Evolutionary conservation across 106 monocot species (phyloP).

Genomic region (Vanilla planifolia): DNA sequence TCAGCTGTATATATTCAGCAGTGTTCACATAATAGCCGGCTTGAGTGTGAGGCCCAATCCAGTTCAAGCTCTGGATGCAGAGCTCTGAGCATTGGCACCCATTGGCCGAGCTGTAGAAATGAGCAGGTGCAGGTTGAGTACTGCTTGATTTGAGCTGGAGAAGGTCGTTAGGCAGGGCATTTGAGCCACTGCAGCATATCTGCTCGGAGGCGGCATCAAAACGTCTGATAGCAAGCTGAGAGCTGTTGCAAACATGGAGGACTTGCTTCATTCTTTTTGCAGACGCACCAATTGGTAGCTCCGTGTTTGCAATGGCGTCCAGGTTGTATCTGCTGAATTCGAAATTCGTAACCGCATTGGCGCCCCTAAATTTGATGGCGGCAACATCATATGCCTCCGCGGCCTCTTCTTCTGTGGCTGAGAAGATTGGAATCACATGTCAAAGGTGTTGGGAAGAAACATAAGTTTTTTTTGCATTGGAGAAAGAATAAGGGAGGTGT

Average conservation of each 20-base stretch:
- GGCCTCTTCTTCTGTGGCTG: slow-evolving; percentile 52
- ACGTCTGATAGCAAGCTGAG: not conserved
- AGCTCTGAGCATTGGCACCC: slow-evolving; percentile 2
- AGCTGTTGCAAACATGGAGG: not conserved
- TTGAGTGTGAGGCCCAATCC: not conserved
- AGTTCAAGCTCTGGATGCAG: slow-evolving; percentile 12
- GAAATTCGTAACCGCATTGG: slow-evolving; percentile 49
- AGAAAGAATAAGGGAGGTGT: too few relatives aligned
- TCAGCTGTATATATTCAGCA: not conserved
- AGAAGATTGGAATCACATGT: not conserved
- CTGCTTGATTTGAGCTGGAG: slow-evolving; percentile 18
- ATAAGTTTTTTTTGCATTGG: too few relatives aligned
- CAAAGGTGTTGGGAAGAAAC: too few relatives aligned
- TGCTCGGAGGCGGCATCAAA: not conserved
- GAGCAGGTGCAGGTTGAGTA: slow-evolving; percentile 6
- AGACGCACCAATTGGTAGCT: slow-evolving; percentile 6
- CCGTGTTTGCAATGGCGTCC: slow-evolving; percentile 9
- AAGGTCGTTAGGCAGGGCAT: too few relatives aligned
- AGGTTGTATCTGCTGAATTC: slow-evolving; percentile 17
- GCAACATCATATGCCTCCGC: slow-evolving; percentile 47
- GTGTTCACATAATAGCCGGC: not conserved
- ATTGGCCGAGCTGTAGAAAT: slow-evolving; percentile 1
- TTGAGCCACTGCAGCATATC: not conserved
- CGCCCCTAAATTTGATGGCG: slow-evolving; percentile 36
- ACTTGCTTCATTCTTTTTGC: slow-evolving; percentile 5